Percentiles rank a stretch among this genome's conserved stretches.
Evolutionary conservation across 2,329 filamentous ascomycete species (phyloP).

Genomic region (Pyricularia sp.): DNA sequence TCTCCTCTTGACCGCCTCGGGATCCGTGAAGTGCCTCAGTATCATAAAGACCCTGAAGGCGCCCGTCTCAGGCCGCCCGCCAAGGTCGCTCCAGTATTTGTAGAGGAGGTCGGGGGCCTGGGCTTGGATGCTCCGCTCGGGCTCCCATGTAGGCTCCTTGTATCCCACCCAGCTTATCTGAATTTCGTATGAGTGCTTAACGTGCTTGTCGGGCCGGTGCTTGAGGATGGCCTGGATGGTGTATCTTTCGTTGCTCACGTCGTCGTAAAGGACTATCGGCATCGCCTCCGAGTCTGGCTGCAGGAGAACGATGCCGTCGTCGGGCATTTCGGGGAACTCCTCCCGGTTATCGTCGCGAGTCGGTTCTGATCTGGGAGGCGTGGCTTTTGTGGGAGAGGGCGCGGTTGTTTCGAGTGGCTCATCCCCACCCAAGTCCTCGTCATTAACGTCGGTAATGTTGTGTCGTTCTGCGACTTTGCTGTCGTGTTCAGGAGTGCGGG

Average conservation of each 20-base stretch:
- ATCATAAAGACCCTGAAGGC: not conserved
- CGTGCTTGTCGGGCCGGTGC: not conserved
- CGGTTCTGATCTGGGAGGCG: not conserved
- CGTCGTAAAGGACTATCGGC: not conserved
- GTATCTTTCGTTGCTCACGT: slow-evolving; percentile 1
- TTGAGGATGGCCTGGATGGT: not conserved
- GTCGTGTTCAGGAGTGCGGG: not conserved
- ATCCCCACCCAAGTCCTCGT: not conserved
- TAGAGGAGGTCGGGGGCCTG: not conserved
- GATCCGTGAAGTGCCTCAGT: slow-evolving; percentile 1
- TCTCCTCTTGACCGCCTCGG: not conserved
- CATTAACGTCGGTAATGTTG: not conserved
- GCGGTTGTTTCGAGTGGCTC: not conserved
- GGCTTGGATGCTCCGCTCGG: slow-evolving; percentile 3
- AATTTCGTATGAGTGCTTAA: slow-evolving; percentile 1
- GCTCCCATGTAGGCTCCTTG: not conserved
- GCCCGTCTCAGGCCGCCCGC: not conserved
- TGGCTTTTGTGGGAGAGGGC: not conserved
- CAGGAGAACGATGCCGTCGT: not conserved
- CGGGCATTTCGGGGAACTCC: not conserved
- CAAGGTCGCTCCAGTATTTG: not conserved
- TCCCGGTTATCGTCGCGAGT: not conserved
- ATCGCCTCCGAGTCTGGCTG: not conserved
- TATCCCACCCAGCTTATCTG: not conserved
- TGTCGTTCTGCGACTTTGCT: not conserved